Conservation (phyloP, 306 rosid species). For the Corylus avellana region DNA sequence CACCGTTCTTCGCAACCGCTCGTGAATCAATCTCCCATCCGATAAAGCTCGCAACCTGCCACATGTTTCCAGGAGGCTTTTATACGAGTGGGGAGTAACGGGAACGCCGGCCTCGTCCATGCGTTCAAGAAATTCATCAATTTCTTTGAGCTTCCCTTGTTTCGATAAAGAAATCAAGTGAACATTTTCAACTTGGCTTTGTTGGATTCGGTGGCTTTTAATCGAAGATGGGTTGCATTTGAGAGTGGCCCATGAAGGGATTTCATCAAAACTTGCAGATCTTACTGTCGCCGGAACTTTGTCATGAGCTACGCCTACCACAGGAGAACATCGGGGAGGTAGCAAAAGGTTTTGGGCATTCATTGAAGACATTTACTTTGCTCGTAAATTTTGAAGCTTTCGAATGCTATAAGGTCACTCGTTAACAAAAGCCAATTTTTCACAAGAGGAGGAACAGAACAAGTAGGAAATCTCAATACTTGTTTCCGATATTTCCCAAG, state of each 20-base stretch:
- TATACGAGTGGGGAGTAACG: conserved; percentile 38
- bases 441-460: not conserved
- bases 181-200: conserved; percentile 53
- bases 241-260: conserved; percentile 60
- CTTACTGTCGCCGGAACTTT: conserved; percentile 18
- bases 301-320: conserved; percentile 15
- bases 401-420: not conserved
- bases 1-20: conserved; percentile 33
- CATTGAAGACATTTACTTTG: conserved; percentile 40
- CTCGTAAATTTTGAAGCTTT: not conserved
- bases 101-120: conserved; percentile 47
- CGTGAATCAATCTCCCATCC: conserved; percentile 47
- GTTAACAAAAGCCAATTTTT: not conserved
- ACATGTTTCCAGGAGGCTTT: conserved; percentile 49
- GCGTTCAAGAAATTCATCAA: conserved; percentile 46
- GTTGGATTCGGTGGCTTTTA: conserved; percentile 23
- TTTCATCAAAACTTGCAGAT: conserved; percentile 40
- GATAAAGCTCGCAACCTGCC: conserved; percentile 38
- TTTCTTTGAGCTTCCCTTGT: conserved; percentile 48
- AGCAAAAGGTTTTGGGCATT: conserved; percentile 21
- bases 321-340: conserved; percentile 23
- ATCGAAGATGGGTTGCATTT: conserved; percentile 21
- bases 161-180: conserved; percentile 56
- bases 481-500: not conserved
- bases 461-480: not conserved